These are phyloP conservation scores for Pichia phayaonensis DNA, from an alignment of 805 yeast species.

Conservation along the genomic window DNA sequence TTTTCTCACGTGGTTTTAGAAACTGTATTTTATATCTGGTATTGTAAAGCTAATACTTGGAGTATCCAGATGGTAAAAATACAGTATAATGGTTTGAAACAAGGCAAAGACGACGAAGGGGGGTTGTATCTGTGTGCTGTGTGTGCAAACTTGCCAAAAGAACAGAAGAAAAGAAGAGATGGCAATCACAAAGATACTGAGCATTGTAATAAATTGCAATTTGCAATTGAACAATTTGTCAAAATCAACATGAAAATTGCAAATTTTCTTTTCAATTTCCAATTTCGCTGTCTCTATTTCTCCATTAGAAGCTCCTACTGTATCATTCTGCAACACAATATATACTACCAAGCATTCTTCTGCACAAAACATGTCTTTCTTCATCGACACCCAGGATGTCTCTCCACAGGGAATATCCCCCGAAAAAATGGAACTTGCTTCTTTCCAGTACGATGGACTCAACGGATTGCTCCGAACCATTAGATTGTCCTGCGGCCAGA, in stretches of 20 bases:
- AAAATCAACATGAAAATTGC: neutral
- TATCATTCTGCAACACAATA: neutral
- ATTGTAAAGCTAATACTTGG: neutral
- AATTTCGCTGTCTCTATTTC: neutral
- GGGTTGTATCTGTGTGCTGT: neutral
- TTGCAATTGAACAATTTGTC: neutral
- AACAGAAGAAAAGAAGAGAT: neutral
- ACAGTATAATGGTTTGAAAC: neutral
- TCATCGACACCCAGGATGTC: conserved; percentile 40
- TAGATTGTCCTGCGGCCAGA: conserved; percentile 53
- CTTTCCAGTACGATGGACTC: conserved; percentile 62
- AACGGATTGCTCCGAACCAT: conserved; percentile 41
- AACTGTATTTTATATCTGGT: neutral
- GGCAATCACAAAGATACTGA: neutral
- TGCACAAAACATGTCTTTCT: conserved; percentile 46
- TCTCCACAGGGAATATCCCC: conserved; percentile 46
- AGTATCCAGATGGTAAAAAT: neutral
- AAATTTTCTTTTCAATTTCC: neutral
- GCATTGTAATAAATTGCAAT: neutral
- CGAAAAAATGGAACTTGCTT: conserved; percentile 55
- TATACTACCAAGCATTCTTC: neutral
- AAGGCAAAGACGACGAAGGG: neutral
- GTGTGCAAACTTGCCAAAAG: neutral
- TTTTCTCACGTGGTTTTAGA: neutral
- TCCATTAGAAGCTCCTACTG: neutral